These are phyloP conservation scores for Ustilago trichophora DNA, from an alignment of 1,284 basidiomycete species.

Conservation along the genomic window DNA sequence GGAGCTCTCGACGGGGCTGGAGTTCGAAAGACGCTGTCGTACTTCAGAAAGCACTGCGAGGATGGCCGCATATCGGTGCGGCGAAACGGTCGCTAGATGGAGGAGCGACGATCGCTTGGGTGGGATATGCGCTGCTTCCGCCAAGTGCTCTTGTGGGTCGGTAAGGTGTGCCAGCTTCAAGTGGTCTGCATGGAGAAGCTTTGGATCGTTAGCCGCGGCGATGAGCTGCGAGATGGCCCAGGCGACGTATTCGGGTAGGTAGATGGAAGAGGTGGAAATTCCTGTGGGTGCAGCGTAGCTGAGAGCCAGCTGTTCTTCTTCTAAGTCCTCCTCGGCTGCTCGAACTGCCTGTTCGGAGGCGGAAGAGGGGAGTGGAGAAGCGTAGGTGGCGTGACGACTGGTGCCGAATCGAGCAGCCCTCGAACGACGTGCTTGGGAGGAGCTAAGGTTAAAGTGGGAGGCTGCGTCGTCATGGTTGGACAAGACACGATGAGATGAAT, in stretches of 20 bases:
- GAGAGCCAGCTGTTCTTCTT: conserved; percentile 18
- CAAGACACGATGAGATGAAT: background rate
- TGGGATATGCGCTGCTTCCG: conserved; percentile 33
- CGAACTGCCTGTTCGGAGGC: background rate
- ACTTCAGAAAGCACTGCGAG: conserved; percentile 38
- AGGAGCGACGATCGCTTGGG: conserved; percentile 40
- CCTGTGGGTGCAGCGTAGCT: conserved; percentile 29
- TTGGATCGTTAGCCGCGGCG: conserved; percentile 31
- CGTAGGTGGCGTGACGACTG: conserved; percentile 20
- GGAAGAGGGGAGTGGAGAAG: background rate
- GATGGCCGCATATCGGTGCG: conserved; percentile 46
- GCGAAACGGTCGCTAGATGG: conserved; percentile 39
- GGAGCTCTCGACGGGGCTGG: background rate
- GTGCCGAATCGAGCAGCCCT: conserved; percentile 37
- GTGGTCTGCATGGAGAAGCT: conserved; percentile 31
- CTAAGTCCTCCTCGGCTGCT: conserved; percentile 5
- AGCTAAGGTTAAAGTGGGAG: conserved; percentile 28
- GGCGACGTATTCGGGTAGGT: conserved; percentile 41
- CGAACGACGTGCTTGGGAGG: conserved; percentile 38
- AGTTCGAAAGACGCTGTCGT: conserved; percentile 18
- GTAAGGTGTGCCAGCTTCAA: conserved; percentile 33
- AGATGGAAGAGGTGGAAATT: conserved; percentile 29
- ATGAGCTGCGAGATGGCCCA: conserved; percentile 47
- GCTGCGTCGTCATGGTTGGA: conserved; percentile 10
- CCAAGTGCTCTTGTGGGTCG: conserved; percentile 35